Base-by-base conservation (phyloP, 345 rosid genomes). In the Erysimum cheiranthoides region DNA sequence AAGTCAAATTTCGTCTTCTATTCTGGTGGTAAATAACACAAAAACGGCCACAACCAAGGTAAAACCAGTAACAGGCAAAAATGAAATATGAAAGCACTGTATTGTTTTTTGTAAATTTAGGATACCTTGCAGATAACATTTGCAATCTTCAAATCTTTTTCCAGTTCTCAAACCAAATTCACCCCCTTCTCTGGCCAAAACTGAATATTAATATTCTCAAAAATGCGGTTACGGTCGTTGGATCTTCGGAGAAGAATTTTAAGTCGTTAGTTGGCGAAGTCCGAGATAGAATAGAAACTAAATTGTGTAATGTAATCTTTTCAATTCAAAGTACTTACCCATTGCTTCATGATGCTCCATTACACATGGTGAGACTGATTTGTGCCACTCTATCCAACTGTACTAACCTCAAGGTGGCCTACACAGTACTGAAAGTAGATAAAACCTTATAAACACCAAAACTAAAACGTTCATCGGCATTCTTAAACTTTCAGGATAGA, bases 151-250 rank as follows among this genome's bases (percentile, higher is more conserved):
- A 95, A 86, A 84, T 95, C 99, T 74, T 84, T 95, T 83, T 95
- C 99, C 83, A 95, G 83, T 80, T 95, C 99, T 70, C 98, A 86
- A 67, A 95, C 98, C 86, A 95, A 84, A 86, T 95, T 79, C 98
- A 95, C 90, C 83, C 99, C 99, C 94, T 95, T 92, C 97, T 92
- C 99, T 95, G 97, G 79, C 90, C 91, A 90, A 83, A 85, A 83
- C 73, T 6, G 10, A 78, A 43, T 78, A 59, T 78, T 42, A 72
- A 56, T 16, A 65, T 42, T 10, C 31, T 84, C 18, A 68, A 77
- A 78, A 68, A 63, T 70, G 91, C 91, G 11, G 31, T 84, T 39
- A 66, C 81, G 2, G 4, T 38, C 30, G 39, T 31, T 27, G 91
- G 91, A 65, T 87, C 87, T 10, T 87, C 89, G 3, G 68, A 75